Evolutionary conservation across 192 early-diverging fungal species (phyloP).

Genomic region (Geranomyces michiganensis): DNA sequence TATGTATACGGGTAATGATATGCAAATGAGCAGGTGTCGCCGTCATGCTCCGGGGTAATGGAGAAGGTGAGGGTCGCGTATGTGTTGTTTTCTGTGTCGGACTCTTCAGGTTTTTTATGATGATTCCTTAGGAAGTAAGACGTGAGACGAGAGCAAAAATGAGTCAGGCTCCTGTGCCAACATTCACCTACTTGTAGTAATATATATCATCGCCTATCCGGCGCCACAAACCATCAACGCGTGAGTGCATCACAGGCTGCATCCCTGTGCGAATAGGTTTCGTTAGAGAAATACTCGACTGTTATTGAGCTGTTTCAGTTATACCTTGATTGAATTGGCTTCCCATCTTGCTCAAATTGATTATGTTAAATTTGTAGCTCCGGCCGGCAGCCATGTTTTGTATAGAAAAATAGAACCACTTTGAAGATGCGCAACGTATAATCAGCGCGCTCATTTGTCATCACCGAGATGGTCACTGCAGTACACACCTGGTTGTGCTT

Average conservation of each 20-base stretch:
- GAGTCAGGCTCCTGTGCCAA: not conserved
- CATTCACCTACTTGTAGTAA: slow-evolving; percentile 49
- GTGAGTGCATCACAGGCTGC: slow-evolving; percentile 60
- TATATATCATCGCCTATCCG: slow-evolving; percentile 50
- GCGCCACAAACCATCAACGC: slow-evolving; percentile 41
- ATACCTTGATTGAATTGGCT: slow-evolving; percentile 58
- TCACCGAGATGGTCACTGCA: too few relatives aligned
- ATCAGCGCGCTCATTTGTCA: slow-evolving; percentile 14
- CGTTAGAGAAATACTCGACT: not conserved
- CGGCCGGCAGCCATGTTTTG: slow-evolving; percentile 32
- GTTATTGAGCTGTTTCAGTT: not conserved
- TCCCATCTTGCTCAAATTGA: slow-evolving; percentile 57
- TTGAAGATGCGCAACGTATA: not conserved
- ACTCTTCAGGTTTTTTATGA: slow-evolving; percentile 40
- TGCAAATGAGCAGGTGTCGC: slow-evolving; percentile 50
- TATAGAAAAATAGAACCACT: slow-evolving; percentile 64
- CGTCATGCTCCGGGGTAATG: slow-evolving; percentile 24
- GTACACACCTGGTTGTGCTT: slow-evolving; percentile 58
- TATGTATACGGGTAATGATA: slow-evolving; percentile 64
- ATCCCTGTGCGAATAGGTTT: slow-evolving; percentile 38
- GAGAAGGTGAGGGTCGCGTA: slow-evolving; percentile 52
- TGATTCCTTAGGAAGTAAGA: slow-evolving; percentile 38
- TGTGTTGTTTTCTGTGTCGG: slow-evolving; percentile 25
- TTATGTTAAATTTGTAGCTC: slow-evolving; percentile 56
- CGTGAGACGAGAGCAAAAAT: not conserved